Evolutionary conservation across 1,139 yeast species (phyloP).

Genomic region (Pichia sp.): DNA sequence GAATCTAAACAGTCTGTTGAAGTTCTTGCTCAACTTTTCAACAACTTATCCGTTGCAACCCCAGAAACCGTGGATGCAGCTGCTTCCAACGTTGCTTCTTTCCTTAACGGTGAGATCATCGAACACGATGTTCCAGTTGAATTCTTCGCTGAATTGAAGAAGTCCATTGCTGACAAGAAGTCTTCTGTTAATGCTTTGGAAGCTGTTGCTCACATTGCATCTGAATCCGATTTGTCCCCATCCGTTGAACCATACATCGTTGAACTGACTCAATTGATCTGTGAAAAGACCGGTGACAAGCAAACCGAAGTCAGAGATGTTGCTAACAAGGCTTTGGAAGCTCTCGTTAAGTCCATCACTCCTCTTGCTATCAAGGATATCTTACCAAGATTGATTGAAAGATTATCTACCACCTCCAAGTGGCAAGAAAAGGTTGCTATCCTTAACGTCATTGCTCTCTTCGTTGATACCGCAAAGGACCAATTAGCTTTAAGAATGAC

Average conservation of each 20-base stretch:
- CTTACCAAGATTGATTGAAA: constrained; percentile 70
- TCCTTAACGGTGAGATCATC: constrained; percentile 93
- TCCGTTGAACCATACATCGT: constrained; percentile 94
- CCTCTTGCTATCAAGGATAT: constrained; percentile 91
- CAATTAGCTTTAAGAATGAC: constrained; percentile 99
- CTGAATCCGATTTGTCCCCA: constrained; percentile 72
- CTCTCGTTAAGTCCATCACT: constrained; percentile 75
- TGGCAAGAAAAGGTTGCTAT: constrained; percentile 98
- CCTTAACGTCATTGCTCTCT: constrained; percentile 72
- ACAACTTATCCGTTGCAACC: constrained; percentile 84
- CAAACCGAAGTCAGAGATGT: constrained; percentile 63
- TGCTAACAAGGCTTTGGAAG: constrained; percentile 66
- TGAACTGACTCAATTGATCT: constrained; percentile 59
- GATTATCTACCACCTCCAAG: constrained; percentile 73
- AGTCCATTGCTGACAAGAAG: constrained; percentile 77
- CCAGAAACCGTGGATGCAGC: constrained; percentile 79
- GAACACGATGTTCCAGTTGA: constrained; percentile 97
- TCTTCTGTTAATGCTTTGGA: constrained; percentile 67
- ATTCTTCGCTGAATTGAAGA: constrained; percentile 72
- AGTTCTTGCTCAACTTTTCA: constrained; percentile 90
- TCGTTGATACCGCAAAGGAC: constrained; percentile 91
- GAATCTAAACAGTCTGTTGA: constrained; percentile 62
- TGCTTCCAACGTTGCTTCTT: constrained; percentile 85
- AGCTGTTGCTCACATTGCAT: constrained; percentile 81
- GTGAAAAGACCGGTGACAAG: constrained; percentile 88